Percentiles rank a stretch among this genome's conserved stretches.
Conservation (phyloP, 257 asterid species). For the Nemophila menziesii region DNA sequence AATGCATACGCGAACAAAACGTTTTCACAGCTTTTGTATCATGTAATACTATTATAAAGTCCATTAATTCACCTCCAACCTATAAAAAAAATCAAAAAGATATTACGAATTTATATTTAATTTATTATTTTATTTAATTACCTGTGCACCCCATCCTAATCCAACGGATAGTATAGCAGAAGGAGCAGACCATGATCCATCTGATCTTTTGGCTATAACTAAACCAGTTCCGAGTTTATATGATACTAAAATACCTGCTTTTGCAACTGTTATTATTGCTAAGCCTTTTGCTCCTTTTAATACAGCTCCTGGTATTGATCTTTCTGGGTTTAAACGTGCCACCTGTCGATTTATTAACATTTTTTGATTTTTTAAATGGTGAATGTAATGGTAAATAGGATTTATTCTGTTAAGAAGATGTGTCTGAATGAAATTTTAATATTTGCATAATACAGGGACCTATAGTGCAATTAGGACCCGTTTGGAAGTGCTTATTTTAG, state of each 20-base stretch:
- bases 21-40: conserved; percentile 85
- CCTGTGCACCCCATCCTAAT: conserved; percentile 99
- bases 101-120: too few relatives aligned
- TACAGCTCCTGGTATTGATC: conserved; percentile 77
- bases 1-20: conserved; percentile 94
- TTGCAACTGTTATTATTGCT: conserved; percentile 88
- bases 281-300: conserved; percentile 88
- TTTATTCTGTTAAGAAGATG: too few relatives aligned
- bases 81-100: conserved; percentile 12
- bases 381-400: too few relatives aligned
- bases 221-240: conserved; percentile 93
- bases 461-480: too few relatives aligned
- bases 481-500: too few relatives aligned
- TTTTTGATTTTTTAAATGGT: too few relatives aligned
- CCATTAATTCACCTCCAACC: conserved; percentile 95
- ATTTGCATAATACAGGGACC: too few relatives aligned
- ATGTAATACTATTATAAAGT: conserved; percentile 89
- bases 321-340: conserved; percentile 88
- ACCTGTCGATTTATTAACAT: conserved; percentile 43
- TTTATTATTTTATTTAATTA: conserved; percentile 9
- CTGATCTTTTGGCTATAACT: conserved; percentile 82
- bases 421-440: too few relatives aligned
- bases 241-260: conserved; percentile 73
- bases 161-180: conserved; percentile 89
- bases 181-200: conserved; percentile 99